phyloP scores from a whole-genome alignment of 371 early-diverging fungal genomes.

The Rhizopus sp. region DNA sequence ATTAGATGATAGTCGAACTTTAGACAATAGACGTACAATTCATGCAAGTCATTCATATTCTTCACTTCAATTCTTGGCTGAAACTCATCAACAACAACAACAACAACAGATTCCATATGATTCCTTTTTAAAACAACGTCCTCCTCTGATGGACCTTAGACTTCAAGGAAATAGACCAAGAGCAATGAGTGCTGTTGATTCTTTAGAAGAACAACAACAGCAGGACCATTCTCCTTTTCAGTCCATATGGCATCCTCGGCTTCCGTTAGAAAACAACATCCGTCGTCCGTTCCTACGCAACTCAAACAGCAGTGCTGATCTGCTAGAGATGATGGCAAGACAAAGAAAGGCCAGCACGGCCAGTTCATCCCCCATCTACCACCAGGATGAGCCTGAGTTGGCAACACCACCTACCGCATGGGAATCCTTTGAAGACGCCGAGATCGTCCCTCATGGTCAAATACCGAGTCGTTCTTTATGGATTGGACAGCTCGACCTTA shows the following conservation, averaged over 20 bases:
- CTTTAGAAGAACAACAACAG: neutral
- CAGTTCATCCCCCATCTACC: neutral
- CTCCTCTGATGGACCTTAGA: constrained; percentile 9
- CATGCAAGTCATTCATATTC: constrained; percentile 35
- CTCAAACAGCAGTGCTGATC: constrained; percentile 44
- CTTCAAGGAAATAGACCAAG: constrained; percentile 40
- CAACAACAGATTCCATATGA: constrained; percentile 1
- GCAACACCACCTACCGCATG: neutral
- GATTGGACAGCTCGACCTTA: constrained; percentile 88
- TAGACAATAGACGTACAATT: neutral
- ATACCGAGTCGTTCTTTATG: constrained; percentile 67
- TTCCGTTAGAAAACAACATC: neutral
- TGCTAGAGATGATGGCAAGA: constrained; percentile 41
- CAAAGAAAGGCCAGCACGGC: constrained; percentile 23
- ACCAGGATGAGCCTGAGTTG: neutral
- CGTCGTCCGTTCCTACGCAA: constrained; percentile 25
- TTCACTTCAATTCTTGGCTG: constrained; percentile 25
- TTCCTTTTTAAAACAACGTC: neutral
- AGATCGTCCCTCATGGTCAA: neutral
- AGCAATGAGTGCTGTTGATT: constrained; percentile 51
- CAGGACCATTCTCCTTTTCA: neutral
- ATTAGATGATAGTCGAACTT: constrained; percentile 53
- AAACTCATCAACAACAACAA: constrained; percentile 14
- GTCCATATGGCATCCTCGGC: neutral
- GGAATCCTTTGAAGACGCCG: neutral